Base-by-base conservation (phyloP, 2,329 filamentous ascomycete genomes). In the Lasiodiplodia sp. region DNA sequence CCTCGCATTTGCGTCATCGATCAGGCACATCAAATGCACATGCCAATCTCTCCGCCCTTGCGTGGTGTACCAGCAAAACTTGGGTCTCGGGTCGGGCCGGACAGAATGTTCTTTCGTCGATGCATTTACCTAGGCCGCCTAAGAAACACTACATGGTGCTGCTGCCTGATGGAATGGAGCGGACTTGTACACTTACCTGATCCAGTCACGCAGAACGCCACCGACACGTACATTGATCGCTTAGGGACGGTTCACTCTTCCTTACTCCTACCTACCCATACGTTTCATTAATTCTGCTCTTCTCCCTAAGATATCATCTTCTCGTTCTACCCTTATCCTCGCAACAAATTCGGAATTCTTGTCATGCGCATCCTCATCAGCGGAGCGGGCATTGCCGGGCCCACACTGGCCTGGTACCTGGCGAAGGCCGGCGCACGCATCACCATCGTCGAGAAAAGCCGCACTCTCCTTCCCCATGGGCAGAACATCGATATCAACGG, bases 401-500 rank as follows among this genome's bases (percentile, higher is more conserved):
- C 71, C 25, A 52, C 72, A 1, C 69, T 74, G 14, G 72, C 72
- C 23, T 69, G 69, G 55, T 69, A 70, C 7, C 69, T 75, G 21
- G 52, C 69, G 2, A 69, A 69, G 28, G 56, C 52, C 16, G 70
- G 69, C 56, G 65, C 70, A 58, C 69, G 66, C 18, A 53, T 71
- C 65, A 75, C 73, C 11, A 68, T 75, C 28, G 47, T 75, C 38
- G 73, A 74, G 63, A 69, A 70, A n/a, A 56, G 64, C 5, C 37
- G 52, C 2, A 3, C 52, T 4, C 51, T 72, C 11, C 70, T 70
- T 1, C 40, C 66, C 4, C 55, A 68, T 18, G 75, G 76, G 3
- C 75, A 76, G 63, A 72, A 74, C 37, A 72, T 78, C 51, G 75
- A 78, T 58, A 66, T 78, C 23, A 69, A 71, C 18, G 76, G 76